Percentiles rank a stretch among this genome's conserved stretches.
Conservation (phyloP, 352 stramenopile genomes). For the Globisporangium heterothallicum region DNA sequence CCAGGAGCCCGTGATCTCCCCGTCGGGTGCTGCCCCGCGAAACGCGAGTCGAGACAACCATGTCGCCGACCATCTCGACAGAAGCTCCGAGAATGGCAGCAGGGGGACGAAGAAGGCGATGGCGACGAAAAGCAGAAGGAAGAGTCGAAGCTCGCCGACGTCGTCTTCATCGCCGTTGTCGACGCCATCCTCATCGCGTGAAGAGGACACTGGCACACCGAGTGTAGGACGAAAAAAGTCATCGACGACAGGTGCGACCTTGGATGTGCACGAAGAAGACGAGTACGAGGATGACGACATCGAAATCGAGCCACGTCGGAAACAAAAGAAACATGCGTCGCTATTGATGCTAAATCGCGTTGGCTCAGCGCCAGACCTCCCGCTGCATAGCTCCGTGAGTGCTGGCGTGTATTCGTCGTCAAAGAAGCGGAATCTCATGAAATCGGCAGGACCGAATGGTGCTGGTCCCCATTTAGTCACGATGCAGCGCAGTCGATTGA, state of each 20-base stretch:
- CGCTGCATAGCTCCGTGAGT: constrained; percentile 46
- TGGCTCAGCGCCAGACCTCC: constrained; percentile 56
- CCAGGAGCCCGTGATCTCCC: constrained; percentile 39
- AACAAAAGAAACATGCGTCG: not conserved
- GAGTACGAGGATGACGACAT: constrained; percentile 3
- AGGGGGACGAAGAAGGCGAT: constrained; percentile 2
- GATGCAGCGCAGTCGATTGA: constrained; percentile 51
- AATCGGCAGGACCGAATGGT: constrained; percentile 13
- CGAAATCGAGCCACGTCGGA: not conserved
- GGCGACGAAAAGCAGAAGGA: constrained; percentile 7
- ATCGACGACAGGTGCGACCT: not conserved
- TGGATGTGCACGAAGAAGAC: constrained; percentile 10
- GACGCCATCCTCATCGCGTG: not conserved
- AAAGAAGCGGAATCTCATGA: constrained; percentile 49
- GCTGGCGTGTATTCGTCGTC: constrained; percentile 56
- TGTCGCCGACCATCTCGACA: not conserved
- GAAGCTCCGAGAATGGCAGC: not conserved
- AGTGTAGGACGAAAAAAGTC: not conserved
- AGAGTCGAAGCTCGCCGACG: not conserved
- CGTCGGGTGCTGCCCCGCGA: constrained; percentile 16
- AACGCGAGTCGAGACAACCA: not conserved
- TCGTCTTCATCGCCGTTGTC: not conserved
- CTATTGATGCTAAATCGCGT: constrained; percentile 53
- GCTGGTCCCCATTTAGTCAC: constrained; percentile 32
- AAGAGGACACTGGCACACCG: not conserved